These are phyloP conservation scores for Wallemia mellicola DNA, from an alignment of 1,284 basidiomycete species.

Conservation along the genomic window DNA sequence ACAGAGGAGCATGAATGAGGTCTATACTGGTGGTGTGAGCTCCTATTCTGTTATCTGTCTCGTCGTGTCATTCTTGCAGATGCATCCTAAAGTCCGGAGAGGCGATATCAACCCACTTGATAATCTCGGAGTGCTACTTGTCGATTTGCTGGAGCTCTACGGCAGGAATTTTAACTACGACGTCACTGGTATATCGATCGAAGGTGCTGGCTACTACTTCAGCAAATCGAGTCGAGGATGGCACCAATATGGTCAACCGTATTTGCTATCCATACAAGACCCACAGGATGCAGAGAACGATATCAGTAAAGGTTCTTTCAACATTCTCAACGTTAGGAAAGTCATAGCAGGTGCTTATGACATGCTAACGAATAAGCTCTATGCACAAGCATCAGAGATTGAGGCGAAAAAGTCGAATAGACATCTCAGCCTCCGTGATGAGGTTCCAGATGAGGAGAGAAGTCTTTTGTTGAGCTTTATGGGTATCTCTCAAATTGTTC, in stretches of 20 bases:
- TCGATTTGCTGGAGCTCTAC: slow-evolving; percentile 94
- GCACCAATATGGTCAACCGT: slow-evolving; percentile 22
- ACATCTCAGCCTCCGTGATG: slow-evolving; percentile 19
- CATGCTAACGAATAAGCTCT: slow-evolving; percentile 41
- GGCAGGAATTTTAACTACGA: slow-evolving; percentile 74
- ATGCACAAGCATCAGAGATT: slow-evolving; percentile 27
- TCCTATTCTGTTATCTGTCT: slow-evolving; percentile 83
- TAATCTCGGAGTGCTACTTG: slow-evolving; percentile 67
- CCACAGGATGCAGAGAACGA: slow-evolving; percentile 75
- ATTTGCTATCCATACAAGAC: slow-evolving; percentile 65
- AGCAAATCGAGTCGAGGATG: slow-evolving; percentile 50
- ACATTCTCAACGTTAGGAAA: slow-evolving; percentile 47
- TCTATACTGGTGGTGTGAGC: slow-evolving; percentile 76
- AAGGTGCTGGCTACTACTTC: slow-evolving; percentile 57
- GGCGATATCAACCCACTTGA: slow-evolving; percentile 57
- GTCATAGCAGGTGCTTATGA: slow-evolving; percentile 63
- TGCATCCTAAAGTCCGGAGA: slow-evolving; percentile 76
- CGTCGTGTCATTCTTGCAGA: slow-evolving; percentile 59
- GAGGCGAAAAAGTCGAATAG: slow-evolving; percentile 23
- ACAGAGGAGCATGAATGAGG: slow-evolving; percentile 85
- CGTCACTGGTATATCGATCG: slow-evolving; percentile 63
- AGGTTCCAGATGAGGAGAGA: slow-evolving; percentile 27
- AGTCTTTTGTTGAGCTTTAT: slow-evolving; percentile 52
- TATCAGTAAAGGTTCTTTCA: slow-evolving; percentile 63
- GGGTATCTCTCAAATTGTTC: slow-evolving; percentile 21